Conservation (phyloP, 805 yeast species). For the Candida railenensis region DNA sequence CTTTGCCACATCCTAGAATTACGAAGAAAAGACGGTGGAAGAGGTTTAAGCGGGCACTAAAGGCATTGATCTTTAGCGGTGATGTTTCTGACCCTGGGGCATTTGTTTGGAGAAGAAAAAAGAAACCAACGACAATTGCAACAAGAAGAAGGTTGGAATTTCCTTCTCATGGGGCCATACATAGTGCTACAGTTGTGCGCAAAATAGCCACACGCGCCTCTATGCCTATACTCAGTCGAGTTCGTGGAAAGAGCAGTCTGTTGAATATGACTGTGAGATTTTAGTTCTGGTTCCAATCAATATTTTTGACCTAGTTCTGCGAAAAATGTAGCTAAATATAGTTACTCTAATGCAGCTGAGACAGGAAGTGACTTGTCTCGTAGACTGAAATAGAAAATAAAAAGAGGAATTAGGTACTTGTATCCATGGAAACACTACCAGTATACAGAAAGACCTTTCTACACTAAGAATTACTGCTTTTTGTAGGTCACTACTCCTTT, state of each 20-base stretch:
- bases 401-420: too few relatives aligned
- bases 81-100: conserved; percentile 25
- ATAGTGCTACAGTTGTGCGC: conserved; percentile 19
- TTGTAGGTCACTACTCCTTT: too few relatives aligned
- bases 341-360: too few relatives aligned
- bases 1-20: conserved; percentile 35
- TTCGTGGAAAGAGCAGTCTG: conserved; percentile 10
- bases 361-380: too few relatives aligned
- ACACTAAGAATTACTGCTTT: too few relatives aligned
- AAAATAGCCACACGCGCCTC: conserved; percentile 19
- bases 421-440: too few relatives aligned
- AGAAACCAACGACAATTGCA: background rate
- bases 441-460: too few relatives aligned
- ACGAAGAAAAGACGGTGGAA: conserved; percentile 32
- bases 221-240: conserved; percentile 14
- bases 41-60: conserved; percentile 26
- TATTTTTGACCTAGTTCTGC: too few relatives aligned
- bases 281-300: too few relatives aligned
- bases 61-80: conserved; percentile 26
- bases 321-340: too few relatives aligned
- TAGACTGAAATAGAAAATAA: too few relatives aligned
- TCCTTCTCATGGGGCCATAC: background rate
- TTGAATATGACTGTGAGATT: conserved; percentile 17
- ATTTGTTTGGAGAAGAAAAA: conserved; percentile 12
- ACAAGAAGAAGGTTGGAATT: background rate